phyloP scores from a whole-genome alignment of 2,329 filamentous ascomycete species.

The Ophiostoma australiae region DNA sequence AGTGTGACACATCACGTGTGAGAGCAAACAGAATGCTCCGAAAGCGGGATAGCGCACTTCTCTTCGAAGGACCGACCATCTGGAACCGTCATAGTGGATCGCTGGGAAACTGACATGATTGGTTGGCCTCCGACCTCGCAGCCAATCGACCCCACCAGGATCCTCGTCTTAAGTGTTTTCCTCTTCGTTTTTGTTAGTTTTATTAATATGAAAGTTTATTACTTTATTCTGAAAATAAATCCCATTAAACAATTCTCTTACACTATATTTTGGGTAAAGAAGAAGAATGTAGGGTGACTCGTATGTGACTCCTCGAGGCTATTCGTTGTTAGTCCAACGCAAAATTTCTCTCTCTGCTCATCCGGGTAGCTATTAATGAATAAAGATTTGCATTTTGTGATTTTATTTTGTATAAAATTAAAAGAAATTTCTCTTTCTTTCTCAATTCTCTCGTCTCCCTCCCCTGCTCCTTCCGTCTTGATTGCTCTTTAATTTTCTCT shows the following conservation, averaged over 20 bases:
- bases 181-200: neutral
- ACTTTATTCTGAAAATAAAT: neutral
- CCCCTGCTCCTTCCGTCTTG: slow-evolving; percentile 23
- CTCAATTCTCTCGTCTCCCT: slow-evolving; percentile 28
- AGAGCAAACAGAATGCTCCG: neutral
- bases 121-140: slow-evolving; percentile 20
- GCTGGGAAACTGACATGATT: neutral
- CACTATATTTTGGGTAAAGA: neutral
- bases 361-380: neutral
- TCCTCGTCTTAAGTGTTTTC: slow-evolving; percentile 12
- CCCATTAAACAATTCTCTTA: neutral
- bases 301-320: slow-evolving; percentile 1
- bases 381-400: neutral
- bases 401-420: neutral
- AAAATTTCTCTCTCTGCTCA: slow-evolving; percentile 20
- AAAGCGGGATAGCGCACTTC: slow-evolving; percentile 2
- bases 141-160: slow-evolving; percentile 18
- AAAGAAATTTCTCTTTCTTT: neutral
- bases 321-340: slow-evolving; percentile 19
- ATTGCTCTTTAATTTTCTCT: slow-evolving; percentile 1
- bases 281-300: neutral
- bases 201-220: neutral
- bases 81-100: neutral
- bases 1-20: neutral
- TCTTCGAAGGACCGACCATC: neutral